Evolutionary conservation across 2,329 filamentous ascomycete genomes (phyloP).

Genomic region (Allantophomopsis lycopodina): DNA sequence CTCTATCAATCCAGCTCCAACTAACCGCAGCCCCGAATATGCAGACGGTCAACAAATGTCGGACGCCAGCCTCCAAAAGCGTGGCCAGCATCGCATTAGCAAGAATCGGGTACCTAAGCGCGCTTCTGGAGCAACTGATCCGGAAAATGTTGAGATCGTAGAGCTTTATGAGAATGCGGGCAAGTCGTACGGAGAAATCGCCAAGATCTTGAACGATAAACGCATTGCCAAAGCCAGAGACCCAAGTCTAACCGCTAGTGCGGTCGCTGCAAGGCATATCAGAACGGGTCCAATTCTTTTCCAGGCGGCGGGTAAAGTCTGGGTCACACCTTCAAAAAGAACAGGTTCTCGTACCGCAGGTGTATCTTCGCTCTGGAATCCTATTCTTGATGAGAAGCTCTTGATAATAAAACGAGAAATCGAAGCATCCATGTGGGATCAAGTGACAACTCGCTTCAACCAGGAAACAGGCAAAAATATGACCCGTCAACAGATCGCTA

Average conservation of each 20-base stretch:
- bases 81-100: constrained; percentile 7
- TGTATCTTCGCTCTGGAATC: not conserved
- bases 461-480: constrained; percentile 5
- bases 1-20: too few relatives aligned
- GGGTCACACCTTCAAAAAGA: constrained; percentile 10
- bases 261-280: constrained; percentile 14
- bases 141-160: constrained; percentile 17
- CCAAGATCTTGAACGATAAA: constrained; percentile 8
- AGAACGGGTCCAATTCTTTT: constrained; percentile 18
- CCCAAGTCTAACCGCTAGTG: constrained; percentile 10
- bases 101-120: constrained; percentile 9
- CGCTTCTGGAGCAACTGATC: constrained; percentile 16
- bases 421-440: constrained; percentile 10
- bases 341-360: constrained; percentile 1
- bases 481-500: not conserved
- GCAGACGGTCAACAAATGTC: constrained; percentile 2
- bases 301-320: constrained; percentile 10
- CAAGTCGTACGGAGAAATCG: constrained; percentile 10
- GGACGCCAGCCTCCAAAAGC: constrained; percentile 13
- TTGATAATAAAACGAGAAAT: constrained; percentile 6
- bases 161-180: constrained; percentile 12
- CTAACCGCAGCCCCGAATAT: too few relatives aligned
- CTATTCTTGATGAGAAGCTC: constrained; percentile 8
- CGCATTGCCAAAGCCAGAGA: constrained; percentile 7
- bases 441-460: constrained; percentile 7